Base-by-base conservation (phyloP, 2,329 filamentous ascomycete genomes). In the Keithomyces neogunnii region DNA sequence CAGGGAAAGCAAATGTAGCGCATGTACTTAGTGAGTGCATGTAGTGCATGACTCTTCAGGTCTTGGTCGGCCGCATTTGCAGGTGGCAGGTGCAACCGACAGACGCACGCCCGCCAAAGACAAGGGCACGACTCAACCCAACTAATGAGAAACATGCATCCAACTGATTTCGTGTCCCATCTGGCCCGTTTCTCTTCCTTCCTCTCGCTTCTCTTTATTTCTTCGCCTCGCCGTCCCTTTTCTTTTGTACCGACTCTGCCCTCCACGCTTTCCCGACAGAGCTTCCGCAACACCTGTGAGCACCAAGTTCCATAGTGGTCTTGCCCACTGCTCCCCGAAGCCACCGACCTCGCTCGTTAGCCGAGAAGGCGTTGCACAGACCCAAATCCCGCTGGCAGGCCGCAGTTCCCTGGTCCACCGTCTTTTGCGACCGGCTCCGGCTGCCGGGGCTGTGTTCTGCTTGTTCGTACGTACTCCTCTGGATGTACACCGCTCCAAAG, bases 401-500 rank as follows among this genome's bases (percentile, higher is more conserved):
- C 28, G 11, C 40, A 44, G 40, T 44, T 19, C 26, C 40, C 30
- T 44, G 40, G 40, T 44, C 40, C 40, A 44, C 40, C 28, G 19
- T 44, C 40, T 9, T 44, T 28, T 13, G 13, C 4, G 40, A 26
- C 30, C 40, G 30, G 40, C 40, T 44, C 40, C 40, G 28, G 40
- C 40, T 26, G 40, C 40, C 28, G 40, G 40, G 40, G 40, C 13
- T 26, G 26, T 7, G 36, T 39, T 35, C 36, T 11, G 13, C 26
- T 46, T 31, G 29, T 3, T 13, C n/a, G 36, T 11, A 11, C 29
- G 28, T 46, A 28, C 5, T n/a, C 4, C 36, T 19, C 19, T 19
- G 19, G 19, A 47, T 39, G 45, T 39, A 38, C 45, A 47, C 45
- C 45, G 45, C 45, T 39, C 45, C 38, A 47, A 35, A 33, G 45